Conservation (phyloP, 495 filamentous ascomycete species). For the Aspergillus conjunctus region DNA sequence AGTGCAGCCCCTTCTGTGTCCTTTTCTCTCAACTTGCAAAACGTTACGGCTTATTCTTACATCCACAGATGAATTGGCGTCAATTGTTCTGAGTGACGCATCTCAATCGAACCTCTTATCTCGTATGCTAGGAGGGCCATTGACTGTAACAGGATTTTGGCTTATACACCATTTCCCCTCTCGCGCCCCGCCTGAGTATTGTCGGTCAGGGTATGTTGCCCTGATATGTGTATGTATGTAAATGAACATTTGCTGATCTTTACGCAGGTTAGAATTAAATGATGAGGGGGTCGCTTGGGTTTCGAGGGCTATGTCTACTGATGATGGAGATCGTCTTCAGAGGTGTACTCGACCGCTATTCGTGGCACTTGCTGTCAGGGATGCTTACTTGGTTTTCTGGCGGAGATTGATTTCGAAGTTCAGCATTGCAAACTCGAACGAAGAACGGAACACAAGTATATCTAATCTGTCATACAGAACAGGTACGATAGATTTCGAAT, state of each 20-base stretch:
- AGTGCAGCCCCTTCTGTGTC: constrained; percentile 16
- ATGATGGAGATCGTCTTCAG: constrained; percentile 38
- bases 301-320: constrained; percentile 43
- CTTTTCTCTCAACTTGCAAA: constrained; percentile 4
- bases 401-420: constrained; percentile 36
- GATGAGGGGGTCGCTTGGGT: constrained; percentile 55
- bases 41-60: constrained; percentile 10
- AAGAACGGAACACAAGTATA: constrained; percentile 20
- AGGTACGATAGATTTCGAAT: constrained; percentile 21
- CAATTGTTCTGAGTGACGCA: constrained; percentile 41
- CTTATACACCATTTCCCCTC: constrained; percentile 62
- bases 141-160: constrained; percentile 55
- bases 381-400: constrained; percentile 39
- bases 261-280: constrained; percentile 53
- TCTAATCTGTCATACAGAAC: constrained; percentile 22
- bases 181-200: constrained; percentile 60
- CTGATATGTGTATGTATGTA: background rate
- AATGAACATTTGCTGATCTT: constrained; percentile 19
- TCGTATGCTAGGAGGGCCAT: constrained; percentile 49
- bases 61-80: constrained; percentile 53
- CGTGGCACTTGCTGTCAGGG: constrained; percentile 40
- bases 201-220: constrained; percentile 57
- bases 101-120: constrained; percentile 36
- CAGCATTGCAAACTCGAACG: constrained; percentile 18
- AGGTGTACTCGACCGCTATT: constrained; percentile 38